Percentiles rank a stretch among this genome's conserved stretches.
Evolutionary conservation across 2,329 filamentous ascomycete species (phyloP).

Genomic region (Xylaria hypoxylon): DNA sequence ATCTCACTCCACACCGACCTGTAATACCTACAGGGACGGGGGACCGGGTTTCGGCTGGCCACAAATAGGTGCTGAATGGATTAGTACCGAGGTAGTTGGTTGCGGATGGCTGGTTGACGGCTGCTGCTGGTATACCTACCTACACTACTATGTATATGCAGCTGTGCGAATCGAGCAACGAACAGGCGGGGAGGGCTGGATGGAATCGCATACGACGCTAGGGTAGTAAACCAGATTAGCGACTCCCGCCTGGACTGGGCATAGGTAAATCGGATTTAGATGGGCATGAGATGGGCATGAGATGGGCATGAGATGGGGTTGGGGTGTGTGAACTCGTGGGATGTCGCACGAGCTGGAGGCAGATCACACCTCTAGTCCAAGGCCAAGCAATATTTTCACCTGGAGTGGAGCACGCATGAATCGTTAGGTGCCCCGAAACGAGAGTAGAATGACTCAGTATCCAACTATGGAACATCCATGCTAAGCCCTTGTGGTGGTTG

Average conservation of each 20-base stretch:
- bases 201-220: constrained; percentile 10
- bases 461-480: not conserved
- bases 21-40: constrained; percentile 20
- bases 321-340: constrained; percentile 19
- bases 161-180: constrained; percentile 8
- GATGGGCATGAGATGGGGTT: constrained; percentile 7
- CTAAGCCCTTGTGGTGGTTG: not conserved
- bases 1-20: constrained; percentile 3
- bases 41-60: constrained; percentile 15
- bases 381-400: constrained; percentile 8
- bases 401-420: constrained; percentile 15
- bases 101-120: not conserved
- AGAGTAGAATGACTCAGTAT: constrained; percentile 6
- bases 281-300: not conserved
- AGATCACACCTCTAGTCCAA: not conserved
- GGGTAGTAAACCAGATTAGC: constrained; percentile 14
- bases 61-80: not conserved
- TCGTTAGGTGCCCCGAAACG: not conserved
- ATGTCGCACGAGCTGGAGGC: constrained; percentile 21
- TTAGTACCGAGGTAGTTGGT: not conserved
- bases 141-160: no score
- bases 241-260: constrained; percentile 2
- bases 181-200: constrained; percentile 29
- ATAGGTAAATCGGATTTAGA: constrained; percentile 2
- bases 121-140: not conserved